These are phyloP conservation scores for Clohesyomyces aquaticus DNA, from an alignment of 495 filamentous ascomycete species.

Conservation along the genomic window DNA sequence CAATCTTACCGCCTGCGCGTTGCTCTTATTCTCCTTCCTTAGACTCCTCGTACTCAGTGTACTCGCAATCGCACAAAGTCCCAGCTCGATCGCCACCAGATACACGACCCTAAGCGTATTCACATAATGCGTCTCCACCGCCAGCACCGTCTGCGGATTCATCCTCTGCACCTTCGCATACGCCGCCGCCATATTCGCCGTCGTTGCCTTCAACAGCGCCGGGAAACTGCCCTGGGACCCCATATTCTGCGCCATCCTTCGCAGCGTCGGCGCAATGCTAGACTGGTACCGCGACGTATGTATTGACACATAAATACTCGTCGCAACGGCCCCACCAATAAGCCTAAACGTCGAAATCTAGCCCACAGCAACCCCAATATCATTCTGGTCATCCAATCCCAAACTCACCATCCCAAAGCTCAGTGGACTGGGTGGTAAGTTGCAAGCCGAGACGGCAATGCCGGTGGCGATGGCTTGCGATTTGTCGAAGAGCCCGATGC, in stretches of 20 bases:
- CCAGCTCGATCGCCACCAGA: slow-evolving; percentile 34
- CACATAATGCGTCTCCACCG: slow-evolving; percentile 30
- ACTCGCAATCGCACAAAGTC: slow-evolving; percentile 24
- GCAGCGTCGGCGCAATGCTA: slow-evolving; percentile 13
- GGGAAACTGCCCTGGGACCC: slow-evolving; percentile 2
- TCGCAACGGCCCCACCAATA: slow-evolving; percentile 34
- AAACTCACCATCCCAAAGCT: slow-evolving; percentile 34
- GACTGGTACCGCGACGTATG: slow-evolving; percentile 23
- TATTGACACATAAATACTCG: slow-evolving; percentile 33
- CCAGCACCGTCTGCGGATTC: slow-evolving; percentile 6
- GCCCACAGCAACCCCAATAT: slow-evolving; percentile 37
- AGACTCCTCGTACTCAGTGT: slow-evolving; percentile 29
- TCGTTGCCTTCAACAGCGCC: slow-evolving; percentile 11
- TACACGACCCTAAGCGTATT: slow-evolving; percentile 26
- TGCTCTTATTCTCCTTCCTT: slow-evolving; percentile 26
- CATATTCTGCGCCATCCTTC: not conserved
- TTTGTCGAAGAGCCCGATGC: slow-evolving; percentile 30
- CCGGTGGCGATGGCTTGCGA: slow-evolving; percentile 31
- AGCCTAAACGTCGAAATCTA: slow-evolving; percentile 35
- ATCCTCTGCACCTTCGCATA: slow-evolving; percentile 27
- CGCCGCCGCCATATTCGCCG: slow-evolving; percentile 30
- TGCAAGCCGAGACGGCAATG: slow-evolving; percentile 14
- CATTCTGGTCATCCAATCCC: slow-evolving; percentile 34
- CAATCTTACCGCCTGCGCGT: slow-evolving; percentile 19
- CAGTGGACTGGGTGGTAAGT: slow-evolving; percentile 27